A percentile compares a stretch with the other conserved stretches of the same genome.
These are phyloP conservation scores for Claviceps humidiphila DNA, from an alignment of 2,329 filamentous ascomycete genomes.

Conservation along the genomic window DNA sequence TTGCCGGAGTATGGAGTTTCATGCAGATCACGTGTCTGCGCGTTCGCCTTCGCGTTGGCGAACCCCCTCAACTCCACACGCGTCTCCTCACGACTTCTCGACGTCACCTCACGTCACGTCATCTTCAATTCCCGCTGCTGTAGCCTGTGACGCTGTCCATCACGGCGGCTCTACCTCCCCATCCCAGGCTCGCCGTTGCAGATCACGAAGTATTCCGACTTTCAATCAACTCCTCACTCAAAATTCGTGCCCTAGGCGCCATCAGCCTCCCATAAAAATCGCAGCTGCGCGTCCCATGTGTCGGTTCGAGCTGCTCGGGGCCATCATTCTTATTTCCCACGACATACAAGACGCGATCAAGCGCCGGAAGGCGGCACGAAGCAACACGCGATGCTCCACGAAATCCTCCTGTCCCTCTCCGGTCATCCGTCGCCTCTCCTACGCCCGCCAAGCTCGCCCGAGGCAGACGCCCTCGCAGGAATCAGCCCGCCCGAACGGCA, in stretches of 20 bases:
- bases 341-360: slow-evolving; percentile 27
- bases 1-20: background rate
- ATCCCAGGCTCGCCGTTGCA: too few relatives aligned
- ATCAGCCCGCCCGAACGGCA: slow-evolving; percentile 70
- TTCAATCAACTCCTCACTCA: too few relatives aligned
- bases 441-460: slow-evolving; percentile 33
- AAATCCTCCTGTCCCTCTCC: slow-evolving; percentile 91
- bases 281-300: slow-evolving; percentile 27
- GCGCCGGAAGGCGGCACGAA: slow-evolving; percentile 17
- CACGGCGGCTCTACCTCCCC: background rate
- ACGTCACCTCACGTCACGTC: background rate
- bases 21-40: background rate
- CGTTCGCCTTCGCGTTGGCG: background rate
- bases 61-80: background rate
- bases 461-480: slow-evolving; percentile 31
- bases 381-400: slow-evolving; percentile 67
- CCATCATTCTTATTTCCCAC: slow-evolving; percentile 33
- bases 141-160: background rate
- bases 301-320: slow-evolving; percentile 39
- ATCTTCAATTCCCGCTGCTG: background rate
- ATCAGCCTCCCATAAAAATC: background rate
- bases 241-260: too few relatives aligned
- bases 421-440: slow-evolving; percentile 87
- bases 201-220: too few relatives aligned
- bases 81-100: background rate